Base-by-base conservation (phyloP, 768 basidiomycete species). In the Trametes cingulata region DNA sequence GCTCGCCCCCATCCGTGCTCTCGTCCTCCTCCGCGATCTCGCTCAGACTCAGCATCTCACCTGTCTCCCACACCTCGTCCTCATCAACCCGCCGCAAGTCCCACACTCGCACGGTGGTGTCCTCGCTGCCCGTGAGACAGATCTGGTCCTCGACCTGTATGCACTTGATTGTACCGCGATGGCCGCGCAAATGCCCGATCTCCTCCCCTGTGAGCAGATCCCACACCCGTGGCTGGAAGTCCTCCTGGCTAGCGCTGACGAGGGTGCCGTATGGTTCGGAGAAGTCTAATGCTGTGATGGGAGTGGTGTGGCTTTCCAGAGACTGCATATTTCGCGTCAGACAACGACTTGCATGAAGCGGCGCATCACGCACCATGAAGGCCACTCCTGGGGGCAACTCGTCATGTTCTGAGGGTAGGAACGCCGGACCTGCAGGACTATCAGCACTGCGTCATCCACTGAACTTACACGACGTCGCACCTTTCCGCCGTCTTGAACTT, bases 401-500 rank as follows among this genome's bases (percentile, higher is more conserved):
- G 66, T 95, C 93, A 66, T 99, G 97, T 71, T 98, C 97, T 17
- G 95, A 97, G 4, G 97, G 97, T 47, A 99, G 73, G 78, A 99
- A 98, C 17, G 92, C 92, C 0, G 96, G 95, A 2, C 96, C 95
- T 88, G 60, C 6, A 41, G 24, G 52, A 40, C 45, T 40, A 56
- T 60, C 12, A n/a, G 42, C 24, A 19, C 27, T 15, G 15, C n/a
- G 4, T 4, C 29, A 33, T 33, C 29, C 6, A 5, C 10, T 33
- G 29, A 8, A 5, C 5, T 14, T 3, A 13, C 0, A 5, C 7
- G 33, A 12, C 17, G 25, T 15, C 52, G 25, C 61, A 86, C 85
- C 87, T 82, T 86, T 90, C 52, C 87, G 80, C 67, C 90, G 75
- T 45, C 90, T 82, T 27, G 89, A 88, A 63, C 85, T 88, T 24